Percentiles rank a stretch among this genome's conserved stretches.
phyloP scores from a whole-genome alignment of 164 flowering plant genomes.

The Stephania japonica region DNA sequence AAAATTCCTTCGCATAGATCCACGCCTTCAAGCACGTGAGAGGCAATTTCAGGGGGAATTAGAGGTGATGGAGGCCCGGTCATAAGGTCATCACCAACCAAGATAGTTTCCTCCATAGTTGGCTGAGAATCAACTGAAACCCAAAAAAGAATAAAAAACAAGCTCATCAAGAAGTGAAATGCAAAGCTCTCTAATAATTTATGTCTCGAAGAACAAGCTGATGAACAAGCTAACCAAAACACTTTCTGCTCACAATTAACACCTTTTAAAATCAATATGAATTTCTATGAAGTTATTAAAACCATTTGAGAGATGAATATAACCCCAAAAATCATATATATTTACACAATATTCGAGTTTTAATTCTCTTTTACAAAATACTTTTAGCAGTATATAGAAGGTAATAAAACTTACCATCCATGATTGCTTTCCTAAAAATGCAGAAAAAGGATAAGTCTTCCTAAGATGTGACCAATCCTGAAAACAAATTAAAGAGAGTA shows the following conservation, averaged over 20 bases:
- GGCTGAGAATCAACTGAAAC: conserved; percentile 79
- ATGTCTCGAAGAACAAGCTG: neutral
- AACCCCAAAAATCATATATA: neutral
- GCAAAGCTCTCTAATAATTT: too few species aligned
- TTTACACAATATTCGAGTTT: neutral
- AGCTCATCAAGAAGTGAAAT: neutral
- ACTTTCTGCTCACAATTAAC: neutral
- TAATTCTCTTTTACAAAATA: neutral
- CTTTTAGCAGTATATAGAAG: neutral
- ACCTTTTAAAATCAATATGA: neutral
- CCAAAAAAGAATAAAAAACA: neutral
- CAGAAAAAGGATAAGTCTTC: neutral
- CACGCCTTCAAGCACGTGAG: conserved; percentile 91
- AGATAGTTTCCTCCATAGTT: conserved; percentile 83
- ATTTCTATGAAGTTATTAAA: neutral
- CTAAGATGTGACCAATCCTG: neutral
- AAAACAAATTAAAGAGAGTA: neutral
- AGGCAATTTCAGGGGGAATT: conserved; percentile 86
- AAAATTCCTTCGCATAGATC: conserved; percentile 82
- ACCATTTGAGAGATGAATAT: neutral
- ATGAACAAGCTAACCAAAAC: neutral
- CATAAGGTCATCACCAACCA: conserved; percentile 98
- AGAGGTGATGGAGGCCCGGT: conserved; percentile 95
- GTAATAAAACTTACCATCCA: conserved; percentile 6
- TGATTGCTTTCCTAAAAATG: neutral